Evolutionary conservation across 164 flowering plant species (phyloP), one percentile per base, ranked within the genome.

Genomic region (Platanus orientalis): DNA sequence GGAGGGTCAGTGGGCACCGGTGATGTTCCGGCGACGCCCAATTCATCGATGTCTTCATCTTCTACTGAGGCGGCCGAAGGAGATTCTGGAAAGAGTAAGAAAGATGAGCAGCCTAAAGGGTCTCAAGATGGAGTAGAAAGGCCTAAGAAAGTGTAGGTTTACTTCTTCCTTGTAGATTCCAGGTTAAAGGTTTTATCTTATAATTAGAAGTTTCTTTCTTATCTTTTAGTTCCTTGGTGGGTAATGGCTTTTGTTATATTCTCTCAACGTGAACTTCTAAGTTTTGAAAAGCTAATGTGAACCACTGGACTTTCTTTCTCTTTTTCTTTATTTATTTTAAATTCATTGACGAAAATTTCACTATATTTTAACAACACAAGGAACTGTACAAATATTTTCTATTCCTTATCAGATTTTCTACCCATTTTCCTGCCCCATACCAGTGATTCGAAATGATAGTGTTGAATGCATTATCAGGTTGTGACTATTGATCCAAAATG

Each of bases 1-100:
- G 65, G 40, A 27, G 55, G 39, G 17, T 54, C 60, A 55, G 39
- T 39, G 14, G 66, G 62, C 2, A 71, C 65, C 27, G 57, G 51
- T 21, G 71, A 74, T 3, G 61, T 50, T n/a, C 75, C 79, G 7
- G 79, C 57, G 1, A 80, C 84, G 0, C 83, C 80, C 0, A 82
- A 78, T 70, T 85, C 90, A 49, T 81, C 86, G 9, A 69, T 80
- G 42, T 84, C 90, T 23, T 82, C 81, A 1, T 77, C 84, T 1
- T 85, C 89, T 2, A 73, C 69, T 3, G 90, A 82, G 68, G 86
- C 75, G 0, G 77, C 50, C 9, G 83, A 72, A 24, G 87, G 77
- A 28, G 79, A 77, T 50, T 74, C 79, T 0, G 65, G 65, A 23
- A 75, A 71, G 62, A 73, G 64, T 26, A 79, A 75, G 78, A 77